A percentile compares a stretch with the other conserved stretches of the same genome.
Evolutionary conservation across 106 monocot genomes (phyloP).

Genomic region (Dendrobium catenatum): DNA sequence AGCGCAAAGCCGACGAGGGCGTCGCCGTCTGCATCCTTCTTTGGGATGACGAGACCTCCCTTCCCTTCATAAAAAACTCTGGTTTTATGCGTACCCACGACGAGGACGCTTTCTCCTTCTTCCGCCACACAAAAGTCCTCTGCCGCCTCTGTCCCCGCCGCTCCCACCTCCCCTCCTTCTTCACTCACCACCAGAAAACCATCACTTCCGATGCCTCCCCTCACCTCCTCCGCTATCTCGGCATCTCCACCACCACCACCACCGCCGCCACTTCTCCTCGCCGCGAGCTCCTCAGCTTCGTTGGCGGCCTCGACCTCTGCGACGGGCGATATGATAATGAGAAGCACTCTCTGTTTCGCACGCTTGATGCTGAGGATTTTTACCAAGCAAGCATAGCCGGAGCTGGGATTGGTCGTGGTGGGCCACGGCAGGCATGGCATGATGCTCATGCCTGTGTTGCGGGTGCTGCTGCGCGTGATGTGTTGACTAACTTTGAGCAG

Average conservation of each 20-base stretch:
- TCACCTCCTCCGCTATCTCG: neutral
- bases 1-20: slow-evolving; percentile 49
- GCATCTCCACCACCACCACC: neutral
- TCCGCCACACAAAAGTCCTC: slow-evolving; percentile 33
- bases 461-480: slow-evolving; percentile 36
- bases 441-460: slow-evolving; percentile 30
- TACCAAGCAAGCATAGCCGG: slow-evolving; percentile 35
- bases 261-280: neutral
- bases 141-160: slow-evolving; percentile 37
- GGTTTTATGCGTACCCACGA: slow-evolving; percentile 57
- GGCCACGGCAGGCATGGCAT: slow-evolving; percentile 61
- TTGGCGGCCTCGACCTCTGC: slow-evolving; percentile 61
- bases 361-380: slow-evolving; percentile 35
- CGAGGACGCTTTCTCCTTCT: slow-evolving; percentile 42
- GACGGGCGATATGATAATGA: slow-evolving; percentile 56
- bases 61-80: slow-evolving; percentile 24
- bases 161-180: slow-evolving; percentile 27
- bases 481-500: slow-evolving; percentile 46
- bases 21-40: slow-evolving; percentile 43
- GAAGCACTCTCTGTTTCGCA: slow-evolving; percentile 43
- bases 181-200: slow-evolving; percentile 67
- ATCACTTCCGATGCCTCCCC: slow-evolving; percentile 27
- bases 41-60: slow-evolving; percentile 55
- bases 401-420: slow-evolving; percentile 21
- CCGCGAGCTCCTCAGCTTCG: slow-evolving; percentile 39